Percentiles rank a stretch among this genome's conserved stretches.
phyloP scores from a whole-genome alignment of 768 basidiomycete species.

The Psilocybe subaeruginosa region DNA sequence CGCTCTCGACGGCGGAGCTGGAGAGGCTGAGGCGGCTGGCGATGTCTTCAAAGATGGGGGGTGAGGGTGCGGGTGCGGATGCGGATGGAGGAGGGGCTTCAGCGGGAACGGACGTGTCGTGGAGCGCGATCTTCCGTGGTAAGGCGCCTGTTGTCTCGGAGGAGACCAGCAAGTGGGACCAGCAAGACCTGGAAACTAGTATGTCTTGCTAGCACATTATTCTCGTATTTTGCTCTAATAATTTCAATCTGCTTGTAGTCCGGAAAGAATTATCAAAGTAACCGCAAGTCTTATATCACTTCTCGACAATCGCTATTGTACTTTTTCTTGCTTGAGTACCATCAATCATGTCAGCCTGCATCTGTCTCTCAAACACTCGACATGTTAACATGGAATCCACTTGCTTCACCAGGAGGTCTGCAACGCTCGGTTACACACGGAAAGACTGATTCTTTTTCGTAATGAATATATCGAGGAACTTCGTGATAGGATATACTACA shows the following conservation, averaged over 20 bases:
- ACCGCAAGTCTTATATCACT: neutral
- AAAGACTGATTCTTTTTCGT: too few relatives aligned
- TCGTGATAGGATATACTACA: too few relatives aligned
- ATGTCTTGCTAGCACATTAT: slow-evolving; percentile 16
- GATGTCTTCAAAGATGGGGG: slow-evolving; percentile 22
- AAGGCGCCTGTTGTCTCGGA: slow-evolving; percentile 27
- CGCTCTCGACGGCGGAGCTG: slow-evolving; percentile 53
- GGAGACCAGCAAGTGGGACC: slow-evolving; percentile 35
- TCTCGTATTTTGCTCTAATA: neutral
- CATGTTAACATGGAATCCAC: too few relatives aligned
- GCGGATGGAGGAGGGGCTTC: neutral
- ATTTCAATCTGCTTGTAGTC: slow-evolving; percentile 2
- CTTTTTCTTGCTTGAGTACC: too few relatives aligned
- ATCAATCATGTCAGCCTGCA: too few relatives aligned
- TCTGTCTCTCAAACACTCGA: too few relatives aligned
- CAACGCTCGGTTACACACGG: too few relatives aligned
- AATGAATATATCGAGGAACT: too few relatives aligned
- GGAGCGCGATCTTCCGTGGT: slow-evolving; percentile 57
- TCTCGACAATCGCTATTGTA: too few relatives aligned
- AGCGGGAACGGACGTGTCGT: slow-evolving; percentile 32
- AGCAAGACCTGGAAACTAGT: slow-evolving; percentile 43
- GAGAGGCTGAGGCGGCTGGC: slow-evolving; percentile 58
- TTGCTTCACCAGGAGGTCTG: too few relatives aligned
- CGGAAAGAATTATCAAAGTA: slow-evolving; percentile 19
- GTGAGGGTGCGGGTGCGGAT: neutral